Percentiles rank a stretch among this genome's conserved stretches.
These are phyloP conservation scores for Trichoderma breve DNA, from an alignment of 2,329 filamentous ascomycete genomes.

Conservation along the genomic window DNA sequence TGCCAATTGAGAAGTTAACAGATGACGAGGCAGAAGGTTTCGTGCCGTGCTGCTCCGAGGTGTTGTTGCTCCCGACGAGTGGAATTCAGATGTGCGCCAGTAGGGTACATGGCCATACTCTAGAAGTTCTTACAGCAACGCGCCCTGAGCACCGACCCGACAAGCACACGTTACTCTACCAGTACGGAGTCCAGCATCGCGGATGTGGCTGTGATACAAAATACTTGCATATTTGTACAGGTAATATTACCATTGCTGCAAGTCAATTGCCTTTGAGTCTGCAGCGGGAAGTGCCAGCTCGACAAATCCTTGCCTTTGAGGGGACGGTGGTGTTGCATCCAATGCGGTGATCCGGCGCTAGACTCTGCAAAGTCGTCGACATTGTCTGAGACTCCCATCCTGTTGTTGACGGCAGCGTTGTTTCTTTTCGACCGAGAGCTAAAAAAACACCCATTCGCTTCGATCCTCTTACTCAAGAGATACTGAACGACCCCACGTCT, in stretches of 20 bases:
- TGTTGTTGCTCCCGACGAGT: not conserved
- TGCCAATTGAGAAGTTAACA: slow-evolving; percentile 57
- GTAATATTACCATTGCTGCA: not conserved
- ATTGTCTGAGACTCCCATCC: slow-evolving; percentile 14
- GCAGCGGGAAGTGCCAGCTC: not conserved
- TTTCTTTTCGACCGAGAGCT: slow-evolving; percentile 31
- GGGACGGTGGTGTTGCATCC: slow-evolving; percentile 7
- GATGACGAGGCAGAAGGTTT: slow-evolving; percentile 58
- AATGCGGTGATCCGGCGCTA: not conserved
- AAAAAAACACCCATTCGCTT: slow-evolving; percentile 33
- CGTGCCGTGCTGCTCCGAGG: slow-evolving; percentile 33
- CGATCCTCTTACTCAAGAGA: slow-evolving; percentile 30
- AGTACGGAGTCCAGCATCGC: not conserved
- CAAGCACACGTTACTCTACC: not conserved
- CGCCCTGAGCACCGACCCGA: not conserved
- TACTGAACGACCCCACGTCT: slow-evolving; percentile 18
- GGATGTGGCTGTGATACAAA: not conserved
- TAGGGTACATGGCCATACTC: not conserved
- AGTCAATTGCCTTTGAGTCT: not conserved
- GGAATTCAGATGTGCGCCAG: not conserved
- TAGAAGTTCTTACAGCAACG: not conserved
- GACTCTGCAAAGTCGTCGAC: slow-evolving; percentile 6
- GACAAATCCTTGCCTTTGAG: not conserved
- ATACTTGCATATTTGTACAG: not conserved
- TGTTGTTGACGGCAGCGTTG: slow-evolving; percentile 7